Conservation (phyloP, 1,284 basidiomycete genomes). For the Ceratobasidium sp. region DNA sequence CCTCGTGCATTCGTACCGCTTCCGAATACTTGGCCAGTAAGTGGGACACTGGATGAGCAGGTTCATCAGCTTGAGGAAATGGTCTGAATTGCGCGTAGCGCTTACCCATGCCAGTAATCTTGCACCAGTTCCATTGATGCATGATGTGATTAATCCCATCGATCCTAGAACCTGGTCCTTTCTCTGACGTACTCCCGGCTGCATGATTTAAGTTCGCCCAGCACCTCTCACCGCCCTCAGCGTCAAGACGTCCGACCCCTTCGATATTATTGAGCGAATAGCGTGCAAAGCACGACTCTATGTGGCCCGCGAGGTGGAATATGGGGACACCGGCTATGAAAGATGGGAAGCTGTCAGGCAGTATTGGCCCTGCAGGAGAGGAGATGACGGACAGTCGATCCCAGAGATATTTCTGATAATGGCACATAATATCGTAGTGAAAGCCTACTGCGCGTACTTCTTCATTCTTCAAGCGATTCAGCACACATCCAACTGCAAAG, state of each 20-base stretch:
- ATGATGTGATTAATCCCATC: slow-evolving; percentile 2
- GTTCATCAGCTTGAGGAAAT: background rate
- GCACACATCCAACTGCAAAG: background rate
- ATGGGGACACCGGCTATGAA: slow-evolving; percentile 22
- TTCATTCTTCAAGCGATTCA: background rate
- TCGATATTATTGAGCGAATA: slow-evolving; percentile 6
- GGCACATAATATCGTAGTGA: slow-evolving; percentile 28
- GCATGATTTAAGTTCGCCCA: slow-evolving; percentile 26
- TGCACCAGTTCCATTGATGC: slow-evolving; percentile 16
- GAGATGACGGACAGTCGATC: too few species aligned
- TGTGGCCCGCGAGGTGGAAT: slow-evolving; percentile 27
- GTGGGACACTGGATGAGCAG: background rate
- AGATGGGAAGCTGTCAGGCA: too few species aligned
- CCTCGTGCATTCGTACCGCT: background rate
- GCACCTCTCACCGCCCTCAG: slow-evolving; percentile 3
- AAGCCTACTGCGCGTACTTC: background rate
- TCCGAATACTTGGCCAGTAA: background rate
- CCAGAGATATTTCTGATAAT: background rate
- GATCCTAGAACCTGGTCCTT: background rate
- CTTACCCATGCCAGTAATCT: background rate
- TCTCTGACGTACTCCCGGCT: background rate
- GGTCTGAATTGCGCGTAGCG: background rate
- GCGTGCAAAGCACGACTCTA: background rate
- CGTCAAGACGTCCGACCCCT: slow-evolving; percentile 20
- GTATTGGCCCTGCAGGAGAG: background rate